A percentile compares a stretch with the other conserved stretches of the same genome.
phyloP scores from a whole-genome alignment of 495 filamentous ascomycete genomes.

The Usnea hakonensis region DNA sequence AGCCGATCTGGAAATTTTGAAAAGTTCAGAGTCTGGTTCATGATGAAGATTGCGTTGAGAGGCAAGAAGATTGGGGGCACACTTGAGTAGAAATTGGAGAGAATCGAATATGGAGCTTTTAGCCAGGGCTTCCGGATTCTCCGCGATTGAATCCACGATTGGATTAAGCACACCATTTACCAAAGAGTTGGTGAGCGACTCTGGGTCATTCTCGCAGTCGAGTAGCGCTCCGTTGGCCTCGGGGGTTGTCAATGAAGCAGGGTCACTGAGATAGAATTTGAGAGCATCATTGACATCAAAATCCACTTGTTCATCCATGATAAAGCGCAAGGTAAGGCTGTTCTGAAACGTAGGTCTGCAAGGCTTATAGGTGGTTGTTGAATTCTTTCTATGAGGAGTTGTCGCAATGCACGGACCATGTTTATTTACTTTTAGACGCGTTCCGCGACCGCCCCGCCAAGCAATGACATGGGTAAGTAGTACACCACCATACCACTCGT shows the following conservation, averaged over 20 bases:
- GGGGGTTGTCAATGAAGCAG: constrained; percentile 69
- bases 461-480: neutral
- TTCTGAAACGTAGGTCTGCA: neutral
- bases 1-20: constrained; percentile 67
- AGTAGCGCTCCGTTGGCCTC: constrained; percentile 78
- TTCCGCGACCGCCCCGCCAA: constrained; percentile 15
- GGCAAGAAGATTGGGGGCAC: constrained; percentile 56
- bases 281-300: constrained; percentile 96
- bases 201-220: constrained; percentile 87
- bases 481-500: too few relatives aligned
- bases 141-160: constrained; percentile 88
- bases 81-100: constrained; percentile 94
- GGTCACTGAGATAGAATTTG: constrained; percentile 92
- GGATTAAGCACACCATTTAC: constrained; percentile 83
- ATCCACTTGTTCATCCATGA: constrained; percentile 44
- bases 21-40: constrained; percentile 56
- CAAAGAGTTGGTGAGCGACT: constrained; percentile 64
- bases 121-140: constrained; percentile 79
- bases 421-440: constrained; percentile 23
- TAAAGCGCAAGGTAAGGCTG: neutral
- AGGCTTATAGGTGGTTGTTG: neutral
- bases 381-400: neutral
- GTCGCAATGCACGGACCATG: constrained; percentile 20
- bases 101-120: constrained; percentile 78
- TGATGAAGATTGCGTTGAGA: constrained; percentile 33